Evolutionary conservation across 352 stramenopile genomes (phyloP).

Genomic region (Phytophthora multivora): DNA sequence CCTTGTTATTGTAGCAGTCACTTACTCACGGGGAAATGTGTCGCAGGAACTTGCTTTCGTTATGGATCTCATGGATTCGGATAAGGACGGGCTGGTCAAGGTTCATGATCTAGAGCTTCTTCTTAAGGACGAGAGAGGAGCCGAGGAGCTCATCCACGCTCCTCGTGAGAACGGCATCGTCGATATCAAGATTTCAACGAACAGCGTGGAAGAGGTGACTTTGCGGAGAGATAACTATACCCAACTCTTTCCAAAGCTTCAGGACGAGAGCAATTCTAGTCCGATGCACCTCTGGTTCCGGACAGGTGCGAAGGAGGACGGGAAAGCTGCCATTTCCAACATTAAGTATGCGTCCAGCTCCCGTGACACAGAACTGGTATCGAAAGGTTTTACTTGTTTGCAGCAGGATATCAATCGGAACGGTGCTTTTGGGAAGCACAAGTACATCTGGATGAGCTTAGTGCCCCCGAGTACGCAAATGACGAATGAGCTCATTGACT

Average conservation of each 20-base stretch:
- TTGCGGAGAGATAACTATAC: conserved; percentile 62
- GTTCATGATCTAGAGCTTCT: conserved; percentile 74
- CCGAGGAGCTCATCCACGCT: conserved; percentile 58
- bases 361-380: conserved; percentile 74
- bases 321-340: conserved; percentile 64
- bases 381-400: conserved; percentile 77
- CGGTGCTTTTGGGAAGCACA: conserved; percentile 70
- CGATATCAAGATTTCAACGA: conserved; percentile 66
- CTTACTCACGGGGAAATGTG: background rate
- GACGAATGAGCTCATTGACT: conserved; percentile 65
- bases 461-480: conserved; percentile 51
- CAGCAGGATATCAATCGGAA: conserved; percentile 71
- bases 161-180: conserved; percentile 54
- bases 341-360: conserved; percentile 69
- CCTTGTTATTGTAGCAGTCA: background rate
- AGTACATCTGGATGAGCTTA: conserved; percentile 79
- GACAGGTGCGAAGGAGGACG: conserved; percentile 55
- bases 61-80: conserved; percentile 69
- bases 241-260: conserved; percentile 59
- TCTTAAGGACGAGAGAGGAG: conserved; percentile 65
- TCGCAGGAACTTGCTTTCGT: conserved; percentile 66
- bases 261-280: conserved; percentile 44
- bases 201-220: conserved; percentile 63
- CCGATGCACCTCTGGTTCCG: conserved; percentile 73
- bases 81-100: conserved; percentile 70